Evolutionary conservation across 306 rosid species (phyloP), one percentile per base, ranked within the genome.

Genomic region (Castanospermum australe): DNA sequence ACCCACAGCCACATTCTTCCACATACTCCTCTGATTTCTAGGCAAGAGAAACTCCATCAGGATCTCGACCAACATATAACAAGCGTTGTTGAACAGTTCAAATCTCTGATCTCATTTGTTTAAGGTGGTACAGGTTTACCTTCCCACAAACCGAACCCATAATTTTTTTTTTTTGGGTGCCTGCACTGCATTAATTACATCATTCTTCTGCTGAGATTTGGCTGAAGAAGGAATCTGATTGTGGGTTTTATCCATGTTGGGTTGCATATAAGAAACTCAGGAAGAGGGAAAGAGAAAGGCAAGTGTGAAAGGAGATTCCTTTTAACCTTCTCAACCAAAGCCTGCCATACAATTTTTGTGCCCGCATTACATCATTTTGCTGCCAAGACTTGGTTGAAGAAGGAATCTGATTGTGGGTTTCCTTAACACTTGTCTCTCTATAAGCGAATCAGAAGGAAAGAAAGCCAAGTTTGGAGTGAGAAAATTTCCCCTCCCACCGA

Each of bases 91-190:
- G 88, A 86, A 86, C 81, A 65, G 48, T 89, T 84, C 85, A 54
- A 30, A 56, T 55, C 50, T 38, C 14, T 52, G 39, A 69, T 54
- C 52, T 38, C 78, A 21, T 76, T 52, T 17, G 71, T 5, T 55
- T 69, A 81, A 52, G 66, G 83, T 71, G 88, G 67, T 67, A 28
- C 17, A 71, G 62, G 82, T 80, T 73, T 54, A 80, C 84, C 87
- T 82, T 79, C 87, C 24, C 54, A 82, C n/a, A n/a, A n/a, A 82
- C 86, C 79, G 76, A 82, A 82, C 52, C 77, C 84, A 67, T 24
- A 6, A 55, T n/a, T n/a, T n/a, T n/a, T n/a, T n/a, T n/a, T n/a
- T n/a, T n/a, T n/a, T n/a, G n/a, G 66, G 76, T 41, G 30, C 67
- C 36, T 47, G 8, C 39, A 47, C 25, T 77, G 1, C 30, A 22